Evolutionary conservation across 2,329 filamentous ascomycete genomes (phyloP).

Genomic region (Hypocreales sp.): DNA sequence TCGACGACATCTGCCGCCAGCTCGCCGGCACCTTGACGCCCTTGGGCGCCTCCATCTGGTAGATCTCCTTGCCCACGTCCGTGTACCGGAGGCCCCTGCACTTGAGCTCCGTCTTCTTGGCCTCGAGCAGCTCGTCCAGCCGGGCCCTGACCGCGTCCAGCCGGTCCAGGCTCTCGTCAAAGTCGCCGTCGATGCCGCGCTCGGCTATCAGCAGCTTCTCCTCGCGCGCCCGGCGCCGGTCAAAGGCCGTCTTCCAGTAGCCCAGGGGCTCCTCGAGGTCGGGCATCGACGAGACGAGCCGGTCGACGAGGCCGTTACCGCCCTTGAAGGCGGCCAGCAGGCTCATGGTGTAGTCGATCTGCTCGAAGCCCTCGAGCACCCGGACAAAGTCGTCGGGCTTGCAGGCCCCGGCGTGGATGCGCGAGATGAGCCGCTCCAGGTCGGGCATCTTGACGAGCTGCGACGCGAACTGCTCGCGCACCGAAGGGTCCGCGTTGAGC

Average conservation of each 20-base stretch:
- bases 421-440: conserved; percentile 82
- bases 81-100: conserved; percentile 59
- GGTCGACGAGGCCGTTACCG: conserved; percentile 71
- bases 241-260: conserved; percentile 87
- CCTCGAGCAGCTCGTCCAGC: conserved; percentile 54
- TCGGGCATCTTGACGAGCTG: conserved; percentile 88
- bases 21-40: conserved; percentile 66
- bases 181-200: conserved; percentile 78
- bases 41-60: conserved; percentile 87
- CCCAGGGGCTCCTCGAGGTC: conserved; percentile 58
- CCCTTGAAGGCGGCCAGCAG: conserved; percentile 58
- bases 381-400: conserved; percentile 83
- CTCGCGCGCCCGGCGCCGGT: conserved; percentile 63
- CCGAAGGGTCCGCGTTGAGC: conserved; percentile 64
- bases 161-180: conserved; percentile 64
- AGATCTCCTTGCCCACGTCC: conserved; percentile 92
- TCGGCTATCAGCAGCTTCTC: conserved; percentile 75
- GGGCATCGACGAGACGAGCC: conserved; percentile 74
- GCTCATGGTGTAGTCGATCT: conserved; percentile 88
- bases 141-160: conserved; percentile 64
- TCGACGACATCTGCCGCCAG: conserved; percentile 96
- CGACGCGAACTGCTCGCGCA: conserved; percentile 77
- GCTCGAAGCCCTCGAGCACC: conserved; percentile 90
- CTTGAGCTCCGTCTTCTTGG: conserved; percentile 57
- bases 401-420: conserved; percentile 84